Conservation (phyloP, 768 basidiomycete species). For the Mrakia frigida region DNA sequence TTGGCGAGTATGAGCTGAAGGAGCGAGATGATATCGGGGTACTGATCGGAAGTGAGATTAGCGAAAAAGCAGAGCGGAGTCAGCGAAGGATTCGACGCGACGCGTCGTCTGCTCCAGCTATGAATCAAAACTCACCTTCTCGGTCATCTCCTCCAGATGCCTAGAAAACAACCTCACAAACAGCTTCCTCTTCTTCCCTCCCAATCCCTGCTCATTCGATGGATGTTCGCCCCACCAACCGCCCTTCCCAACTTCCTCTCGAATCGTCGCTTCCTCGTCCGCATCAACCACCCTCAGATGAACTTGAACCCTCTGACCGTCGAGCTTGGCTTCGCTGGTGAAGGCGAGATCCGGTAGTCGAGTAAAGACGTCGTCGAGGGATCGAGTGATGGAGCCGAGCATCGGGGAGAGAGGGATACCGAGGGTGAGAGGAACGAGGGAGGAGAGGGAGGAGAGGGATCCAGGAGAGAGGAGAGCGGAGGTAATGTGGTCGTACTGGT, state of each 20-base stretch:
- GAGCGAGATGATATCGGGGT: conserved; percentile 70
- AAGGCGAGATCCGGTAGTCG: conserved; percentile 60
- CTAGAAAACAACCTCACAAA: conserved; percentile 59
- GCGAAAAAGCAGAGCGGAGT: not conserved
- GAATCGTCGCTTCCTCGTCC: conserved; percentile 7
- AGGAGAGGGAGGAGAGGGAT: conserved; percentile 19
- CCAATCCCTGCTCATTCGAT: not conserved
- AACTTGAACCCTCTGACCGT: conserved; percentile 55
- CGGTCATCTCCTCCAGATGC: conserved; percentile 33
- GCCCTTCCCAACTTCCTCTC: conserved; percentile 20
- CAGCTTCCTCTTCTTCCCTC: not conserved
- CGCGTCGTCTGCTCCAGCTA: not conserved
- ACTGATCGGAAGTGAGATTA: conserved; percentile 49
- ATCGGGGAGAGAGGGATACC: conserved; percentile 81
- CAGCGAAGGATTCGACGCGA: not conserved
- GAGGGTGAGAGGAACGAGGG: conserved; percentile 37
- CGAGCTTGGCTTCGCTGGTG: conserved; percentile 84
- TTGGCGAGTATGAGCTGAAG: conserved; percentile 51
- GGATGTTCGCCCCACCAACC: conserved; percentile 22
- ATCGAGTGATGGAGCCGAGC: conserved; percentile 78
- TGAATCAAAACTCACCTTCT: conserved; percentile 18
- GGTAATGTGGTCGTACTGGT: conserved; percentile 51
- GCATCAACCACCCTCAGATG: conserved; percentile 39
- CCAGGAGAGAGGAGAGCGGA: conserved; percentile 47
- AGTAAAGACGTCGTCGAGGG: conserved; percentile 75